phyloP scores from a whole-genome alignment of 306 rosid species.

The Fragaria iinumae region DNA sequence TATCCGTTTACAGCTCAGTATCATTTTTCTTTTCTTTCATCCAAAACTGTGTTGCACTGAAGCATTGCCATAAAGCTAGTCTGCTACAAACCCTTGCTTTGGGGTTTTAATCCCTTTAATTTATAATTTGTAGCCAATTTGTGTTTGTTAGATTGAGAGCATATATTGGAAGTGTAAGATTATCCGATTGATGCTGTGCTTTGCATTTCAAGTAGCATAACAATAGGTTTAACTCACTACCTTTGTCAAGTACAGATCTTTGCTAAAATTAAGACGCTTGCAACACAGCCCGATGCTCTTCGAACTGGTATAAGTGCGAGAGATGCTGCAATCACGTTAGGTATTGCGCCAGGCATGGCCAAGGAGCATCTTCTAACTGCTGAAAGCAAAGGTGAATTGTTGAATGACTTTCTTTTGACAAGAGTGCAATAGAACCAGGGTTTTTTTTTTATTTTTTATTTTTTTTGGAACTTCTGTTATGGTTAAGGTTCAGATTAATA shows the following conservation, averaged over 20 bases:
- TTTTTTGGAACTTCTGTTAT: neutral
- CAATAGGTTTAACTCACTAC: conserved; percentile 9
- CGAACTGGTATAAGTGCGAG: conserved; percentile 82
- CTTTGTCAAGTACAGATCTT: conserved; percentile 56
- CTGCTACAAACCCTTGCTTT: neutral
- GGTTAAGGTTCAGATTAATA: conserved; percentile 14
- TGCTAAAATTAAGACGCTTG: conserved; percentile 66
- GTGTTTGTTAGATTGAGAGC: neutral
- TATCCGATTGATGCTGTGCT: neutral
- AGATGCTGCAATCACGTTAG: conserved; percentile 89
- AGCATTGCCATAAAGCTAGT: neutral
- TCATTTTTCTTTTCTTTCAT: neutral
- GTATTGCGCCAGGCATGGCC: conserved; percentile 96
- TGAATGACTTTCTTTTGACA: conserved; percentile 15
- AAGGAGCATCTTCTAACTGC: conserved; percentile 95
- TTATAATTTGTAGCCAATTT: neutral
- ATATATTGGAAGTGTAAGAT: neutral
- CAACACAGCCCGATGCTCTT: conserved; percentile 73
- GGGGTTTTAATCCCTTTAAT: neutral
- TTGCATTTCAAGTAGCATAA: conserved; percentile 20
- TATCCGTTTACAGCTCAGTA: neutral
- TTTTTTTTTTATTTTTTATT: neutral
- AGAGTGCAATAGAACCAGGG: neutral
- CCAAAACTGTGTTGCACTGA: neutral
- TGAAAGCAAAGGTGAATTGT: conserved; percentile 73